Percentiles rank a stretch among this genome's conserved stretches.
phyloP scores from a whole-genome alignment of 345 rosid species.

The Citrus reticulata region DNA sequence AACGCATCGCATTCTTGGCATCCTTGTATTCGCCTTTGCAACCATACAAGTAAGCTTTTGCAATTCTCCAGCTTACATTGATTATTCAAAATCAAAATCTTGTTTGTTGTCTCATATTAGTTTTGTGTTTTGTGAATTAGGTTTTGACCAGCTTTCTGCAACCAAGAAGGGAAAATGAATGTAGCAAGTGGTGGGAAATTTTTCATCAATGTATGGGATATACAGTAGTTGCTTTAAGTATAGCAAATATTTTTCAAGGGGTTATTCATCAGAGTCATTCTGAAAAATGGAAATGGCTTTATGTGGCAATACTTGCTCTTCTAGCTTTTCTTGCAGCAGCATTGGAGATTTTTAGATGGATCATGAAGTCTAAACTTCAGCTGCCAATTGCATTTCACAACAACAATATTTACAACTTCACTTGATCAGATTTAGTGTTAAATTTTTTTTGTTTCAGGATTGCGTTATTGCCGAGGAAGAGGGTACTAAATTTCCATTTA shows the following conservation, averaged over 20 bases:
- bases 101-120: no score
- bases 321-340: slow-evolving; percentile 17
- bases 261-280: slow-evolving; percentile 16
- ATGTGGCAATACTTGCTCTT: slow-evolving; percentile 28
- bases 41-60: slow-evolving; percentile 29
- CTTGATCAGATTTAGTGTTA: not conserved
- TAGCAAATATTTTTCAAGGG: slow-evolving; percentile 28
- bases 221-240: slow-evolving; percentile 18
- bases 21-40: slow-evolving; percentile 31
- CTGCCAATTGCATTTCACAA: slow-evolving; percentile 7
- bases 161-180: slow-evolving; percentile 20
- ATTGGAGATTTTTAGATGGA: slow-evolving; percentile 31
- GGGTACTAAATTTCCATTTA: not conserved
- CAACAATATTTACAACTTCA: not conserved
- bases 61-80: not conserved
- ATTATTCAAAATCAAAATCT: no score
- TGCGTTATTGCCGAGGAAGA: not conserved
- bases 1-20: slow-evolving; percentile 32
- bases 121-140: not conserved
- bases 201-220: slow-evolving; percentile 28
- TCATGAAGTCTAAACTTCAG: slow-evolving; percentile 17
- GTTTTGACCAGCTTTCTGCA: slow-evolving; percentile 22
- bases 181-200: slow-evolving; percentile 29
- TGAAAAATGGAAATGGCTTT: slow-evolving; percentile 35
- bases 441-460: not conserved